Conservation (phyloP, 495 filamentous ascomycete genomes). For the Tuber magnatum region DNA sequence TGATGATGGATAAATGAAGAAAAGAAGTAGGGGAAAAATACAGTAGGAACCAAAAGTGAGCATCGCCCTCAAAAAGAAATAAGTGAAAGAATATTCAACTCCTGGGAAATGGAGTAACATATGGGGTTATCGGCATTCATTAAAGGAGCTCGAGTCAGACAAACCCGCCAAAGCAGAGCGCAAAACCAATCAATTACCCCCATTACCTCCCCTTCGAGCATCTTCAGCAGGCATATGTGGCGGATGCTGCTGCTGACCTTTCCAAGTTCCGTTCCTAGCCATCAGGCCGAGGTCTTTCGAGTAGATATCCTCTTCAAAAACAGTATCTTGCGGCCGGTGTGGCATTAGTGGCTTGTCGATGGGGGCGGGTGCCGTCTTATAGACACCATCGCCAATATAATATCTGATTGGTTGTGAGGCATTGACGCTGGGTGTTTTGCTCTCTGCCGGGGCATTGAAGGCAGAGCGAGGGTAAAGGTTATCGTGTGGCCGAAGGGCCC, state of each 20-base stretch:
- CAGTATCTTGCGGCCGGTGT: slow-evolving; percentile 23
- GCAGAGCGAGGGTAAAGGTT: background rate
- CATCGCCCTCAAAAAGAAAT: slow-evolving; percentile 1
- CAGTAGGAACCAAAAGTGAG: background rate
- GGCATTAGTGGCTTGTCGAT: slow-evolving; percentile 22
- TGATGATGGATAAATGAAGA: background rate
- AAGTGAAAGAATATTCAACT: background rate
- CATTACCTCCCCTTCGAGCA: background rate
- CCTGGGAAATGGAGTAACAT: background rate
- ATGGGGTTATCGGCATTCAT: background rate
- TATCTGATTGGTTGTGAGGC: slow-evolving; percentile 27
- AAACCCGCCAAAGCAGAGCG: background rate
- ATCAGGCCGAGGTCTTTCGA: slow-evolving; percentile 30
- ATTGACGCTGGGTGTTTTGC: background rate
- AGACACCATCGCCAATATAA: slow-evolving; percentile 33
- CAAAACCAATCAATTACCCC: background rate
- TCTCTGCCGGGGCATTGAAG: background rate
- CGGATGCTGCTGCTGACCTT: slow-evolving; percentile 3
- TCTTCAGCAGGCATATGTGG: background rate
- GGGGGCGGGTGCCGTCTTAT: slow-evolving; percentile 30
- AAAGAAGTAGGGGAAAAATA: background rate
- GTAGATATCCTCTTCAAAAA: slow-evolving; percentile 31
- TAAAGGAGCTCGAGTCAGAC: background rate
- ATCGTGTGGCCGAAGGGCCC: background rate
- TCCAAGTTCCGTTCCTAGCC: slow-evolving; percentile 33